These are phyloP conservation scores for Russula brevipes DNA, from an alignment of 768 basidiomycete genomes.

Conservation along the genomic window DNA sequence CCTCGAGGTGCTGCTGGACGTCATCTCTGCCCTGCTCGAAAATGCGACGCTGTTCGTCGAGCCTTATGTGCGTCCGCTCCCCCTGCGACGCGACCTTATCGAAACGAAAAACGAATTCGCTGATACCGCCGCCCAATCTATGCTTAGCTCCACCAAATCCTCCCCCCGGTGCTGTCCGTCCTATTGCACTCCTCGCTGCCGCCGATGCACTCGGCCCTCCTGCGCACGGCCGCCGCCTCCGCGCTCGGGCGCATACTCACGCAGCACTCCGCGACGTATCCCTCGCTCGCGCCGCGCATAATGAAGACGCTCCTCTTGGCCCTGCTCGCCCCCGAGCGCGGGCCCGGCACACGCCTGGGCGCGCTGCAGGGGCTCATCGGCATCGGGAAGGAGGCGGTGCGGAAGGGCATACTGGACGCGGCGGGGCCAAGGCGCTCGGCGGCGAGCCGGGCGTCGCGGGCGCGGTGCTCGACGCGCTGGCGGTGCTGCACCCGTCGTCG, in stretches of 20 bases:
- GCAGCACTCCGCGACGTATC: constrained; percentile 84
- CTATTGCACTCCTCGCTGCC: constrained; percentile 86
- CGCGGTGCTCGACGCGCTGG: constrained; percentile 62
- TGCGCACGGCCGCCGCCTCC: constrained; percentile 78
- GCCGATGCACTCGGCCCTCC: constrained; percentile 56
- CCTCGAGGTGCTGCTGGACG: constrained; percentile 79
- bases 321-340: constrained; percentile 65
- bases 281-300: constrained; percentile 79
- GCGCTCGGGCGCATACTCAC: constrained; percentile 78
- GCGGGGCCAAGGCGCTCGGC: constrained; percentile 70
- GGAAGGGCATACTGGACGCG: constrained; percentile 76
- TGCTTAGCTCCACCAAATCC: constrained; percentile 86
- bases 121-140: background rate
- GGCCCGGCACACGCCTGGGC: constrained; percentile 80
- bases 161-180: constrained; percentile 87
- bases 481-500: constrained; percentile 52
- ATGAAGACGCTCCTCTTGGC: constrained; percentile 92
- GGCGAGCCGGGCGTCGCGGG: constrained; percentile 53
- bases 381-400: constrained; percentile 78
- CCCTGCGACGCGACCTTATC: background rate
- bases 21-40: constrained; percentile 76
- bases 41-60: constrained; percentile 91
- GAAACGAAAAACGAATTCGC: background rate
- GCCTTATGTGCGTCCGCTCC: constrained; percentile 67
- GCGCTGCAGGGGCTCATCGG: constrained; percentile 83